phyloP scores from a whole-genome alignment of 2,329 filamentous ascomycete species.

The Torrubiella hemipterigena region DNA sequence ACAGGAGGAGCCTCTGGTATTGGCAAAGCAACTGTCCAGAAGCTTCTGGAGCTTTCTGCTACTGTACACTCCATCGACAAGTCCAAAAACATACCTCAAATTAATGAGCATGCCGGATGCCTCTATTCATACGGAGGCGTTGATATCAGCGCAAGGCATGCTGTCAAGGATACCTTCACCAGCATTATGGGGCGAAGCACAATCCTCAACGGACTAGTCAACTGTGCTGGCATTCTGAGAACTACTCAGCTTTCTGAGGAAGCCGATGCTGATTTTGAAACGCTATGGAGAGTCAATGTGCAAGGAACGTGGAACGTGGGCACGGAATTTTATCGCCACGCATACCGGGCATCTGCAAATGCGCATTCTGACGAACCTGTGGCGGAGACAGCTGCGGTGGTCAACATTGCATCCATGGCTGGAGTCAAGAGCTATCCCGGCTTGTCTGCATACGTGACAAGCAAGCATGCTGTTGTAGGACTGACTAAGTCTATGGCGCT shows the following conservation, averaged over 20 bases:
- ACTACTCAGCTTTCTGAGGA: neutral
- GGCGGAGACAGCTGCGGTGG: neutral
- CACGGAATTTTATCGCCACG: slow-evolving; percentile 3
- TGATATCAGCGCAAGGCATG: neutral
- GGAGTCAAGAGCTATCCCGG: neutral
- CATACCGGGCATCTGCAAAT: neutral
- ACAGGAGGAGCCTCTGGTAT: slow-evolving; percentile 3
- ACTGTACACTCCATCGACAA: slow-evolving; percentile 4
- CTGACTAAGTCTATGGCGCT: slow-evolving; percentile 2
- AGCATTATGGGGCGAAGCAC: neutral
- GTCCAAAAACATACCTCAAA: neutral
- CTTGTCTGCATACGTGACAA: slow-evolving; percentile 1
- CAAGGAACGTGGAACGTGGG: slow-evolving; percentile 3
- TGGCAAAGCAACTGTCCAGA: slow-evolving; percentile 1
- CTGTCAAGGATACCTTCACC: neutral
- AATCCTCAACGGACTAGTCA: slow-evolving; percentile 1
- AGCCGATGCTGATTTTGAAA: neutral
- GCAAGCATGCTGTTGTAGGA: slow-evolving; percentile 4
- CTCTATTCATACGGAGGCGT: neutral
- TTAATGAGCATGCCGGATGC: neutral
- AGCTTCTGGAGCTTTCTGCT: slow-evolving; percentile 3
- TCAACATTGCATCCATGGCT: slow-evolving; percentile 5
- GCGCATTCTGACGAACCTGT: neutral
- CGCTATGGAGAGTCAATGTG: slow-evolving; percentile 3
- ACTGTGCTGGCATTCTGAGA: slow-evolving; percentile 1